Conservation (phyloP, 495 filamentous ascomycete genomes). For the Penicillium diatomitis region DNA sequence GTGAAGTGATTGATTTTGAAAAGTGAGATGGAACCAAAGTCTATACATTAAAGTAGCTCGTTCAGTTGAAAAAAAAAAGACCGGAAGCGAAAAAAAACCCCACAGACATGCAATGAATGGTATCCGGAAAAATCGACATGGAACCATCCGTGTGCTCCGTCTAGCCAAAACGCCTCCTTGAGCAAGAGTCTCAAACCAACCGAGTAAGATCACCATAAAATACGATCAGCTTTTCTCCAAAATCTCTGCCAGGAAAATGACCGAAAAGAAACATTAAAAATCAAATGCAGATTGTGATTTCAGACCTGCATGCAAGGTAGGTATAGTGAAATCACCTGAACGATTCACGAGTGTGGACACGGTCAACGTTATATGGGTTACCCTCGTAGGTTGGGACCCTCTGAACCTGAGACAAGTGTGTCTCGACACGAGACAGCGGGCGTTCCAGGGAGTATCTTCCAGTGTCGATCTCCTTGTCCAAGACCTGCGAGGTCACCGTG, state of each 20-base stretch:
- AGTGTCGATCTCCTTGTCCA: slow-evolving; percentile 3
- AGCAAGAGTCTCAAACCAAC: neutral
- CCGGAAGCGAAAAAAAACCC: slow-evolving; percentile 4
- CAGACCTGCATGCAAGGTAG: too few relatives aligned
- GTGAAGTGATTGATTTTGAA: too few relatives aligned
- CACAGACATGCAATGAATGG: slow-evolving; percentile 4
- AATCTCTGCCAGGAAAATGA: too few relatives aligned
- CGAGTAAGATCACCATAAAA: too few relatives aligned
- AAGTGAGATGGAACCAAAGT: too few relatives aligned
- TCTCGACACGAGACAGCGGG: slow-evolving; percentile 11
- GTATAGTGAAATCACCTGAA: slow-evolving; percentile 8
- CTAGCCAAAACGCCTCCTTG: neutral
- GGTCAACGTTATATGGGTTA: slow-evolving; percentile 24
- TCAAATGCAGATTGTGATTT: too few relatives aligned
- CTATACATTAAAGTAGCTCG: neutral
- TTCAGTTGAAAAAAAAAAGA: neutral
- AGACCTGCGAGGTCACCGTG: neutral
- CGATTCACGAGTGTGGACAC: slow-evolving; percentile 21
- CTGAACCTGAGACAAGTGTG: slow-evolving; percentile 8
- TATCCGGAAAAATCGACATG: neutral
- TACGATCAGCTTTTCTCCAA: too few relatives aligned
- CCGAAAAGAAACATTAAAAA: too few relatives aligned
- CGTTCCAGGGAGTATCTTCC: slow-evolving; percentile 5
- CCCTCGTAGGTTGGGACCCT: slow-evolving; percentile 20
- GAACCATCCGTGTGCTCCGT: too few relatives aligned